Percentiles rank a stretch among this genome's conserved stretches.
phyloP scores from a whole-genome alignment of 257 asterid genomes.

The Solanum bulbocastanum region DNA sequence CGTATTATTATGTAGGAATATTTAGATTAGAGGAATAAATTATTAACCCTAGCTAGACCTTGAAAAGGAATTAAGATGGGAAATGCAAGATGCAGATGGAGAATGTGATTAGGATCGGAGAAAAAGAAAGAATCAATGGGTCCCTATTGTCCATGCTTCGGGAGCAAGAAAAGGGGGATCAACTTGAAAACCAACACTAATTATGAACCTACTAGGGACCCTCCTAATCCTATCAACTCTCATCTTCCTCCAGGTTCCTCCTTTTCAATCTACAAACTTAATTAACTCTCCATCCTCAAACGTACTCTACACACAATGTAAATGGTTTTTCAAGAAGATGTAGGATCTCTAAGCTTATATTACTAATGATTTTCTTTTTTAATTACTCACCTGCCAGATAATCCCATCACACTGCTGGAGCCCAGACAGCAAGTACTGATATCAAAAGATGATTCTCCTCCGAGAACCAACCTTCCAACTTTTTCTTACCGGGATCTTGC shows the following conservation, averaged over 20 bases:
- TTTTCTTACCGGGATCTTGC: slow-evolving; percentile 33
- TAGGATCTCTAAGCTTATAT: background rate
- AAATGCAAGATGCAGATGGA: background rate
- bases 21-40: too few relatives aligned
- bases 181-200: background rate
- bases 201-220: background rate
- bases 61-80: too few relatives aligned
- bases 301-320: background rate
- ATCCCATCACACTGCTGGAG: background rate
- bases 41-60: background rate
- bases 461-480: background rate
- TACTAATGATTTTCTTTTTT: background rate
- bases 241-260: background rate
- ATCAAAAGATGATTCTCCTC: background rate
- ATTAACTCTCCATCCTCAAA: too few relatives aligned
- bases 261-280: background rate
- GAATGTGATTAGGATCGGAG: background rate
- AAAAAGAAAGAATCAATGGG: slow-evolving; percentile 1
- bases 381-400: background rate
- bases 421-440: background rate
- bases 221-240: background rate
- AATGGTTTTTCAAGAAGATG: background rate
- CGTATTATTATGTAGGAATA: background rate
- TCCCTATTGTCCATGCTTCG: slow-evolving; percentile 6
- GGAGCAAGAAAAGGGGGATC: background rate